Evolutionary conservation across 208 protist species (phyloP), one percentile per base, ranked within the genome.

Genomic region (Endotrypanum monterogeii): DNA sequence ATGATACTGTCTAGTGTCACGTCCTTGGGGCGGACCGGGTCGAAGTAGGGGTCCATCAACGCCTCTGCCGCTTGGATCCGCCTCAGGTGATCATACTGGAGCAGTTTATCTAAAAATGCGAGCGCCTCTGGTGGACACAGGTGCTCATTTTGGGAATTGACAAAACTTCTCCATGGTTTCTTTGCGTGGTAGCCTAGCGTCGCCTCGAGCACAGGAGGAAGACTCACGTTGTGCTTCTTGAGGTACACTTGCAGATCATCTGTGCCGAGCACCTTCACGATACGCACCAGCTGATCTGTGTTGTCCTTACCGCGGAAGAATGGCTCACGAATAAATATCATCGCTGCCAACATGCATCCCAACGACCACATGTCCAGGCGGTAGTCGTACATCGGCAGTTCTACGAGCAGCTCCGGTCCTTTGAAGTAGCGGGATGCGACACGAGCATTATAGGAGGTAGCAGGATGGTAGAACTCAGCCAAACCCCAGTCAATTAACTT

Each of bases 291-390:
- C 89, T 99, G 99, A 82, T 99, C 99, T 65, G 98, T 98, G 84
- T 99, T 99, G 87, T 99, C 98, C 69, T 97, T 93, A 28, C 99
- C 99, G 73, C 98, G 97, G 89, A 99, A 99, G 80, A 99, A 99
- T 30, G 99, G 99, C 79, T 99, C 98, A 78, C 99, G 98, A 73
- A 95, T 94, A 84, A 99, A 99, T 71, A 99, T 99, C 81, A 99
- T 99, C n/a, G 96, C 98, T 8, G 99, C 99, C 65, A 99, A 97
- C 98, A 99, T 99, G 84, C 98, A 99, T 51, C 99, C 99, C 50
- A 99, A 80, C 52, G 91, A 98, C 99, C 99, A 99, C 89, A 99
- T 98, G 86, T 99, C 99, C 20, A 99, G 89, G n/a, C 96, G 98
- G 78, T 99, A 99, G 85, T 99, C 98, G 85, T 99, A 99, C 78